Percentiles rank a stretch among this genome's conserved stretches.
Conservation (phyloP, 257 asterid genomes). For the Nicotiana obtusifolia region DNA sequence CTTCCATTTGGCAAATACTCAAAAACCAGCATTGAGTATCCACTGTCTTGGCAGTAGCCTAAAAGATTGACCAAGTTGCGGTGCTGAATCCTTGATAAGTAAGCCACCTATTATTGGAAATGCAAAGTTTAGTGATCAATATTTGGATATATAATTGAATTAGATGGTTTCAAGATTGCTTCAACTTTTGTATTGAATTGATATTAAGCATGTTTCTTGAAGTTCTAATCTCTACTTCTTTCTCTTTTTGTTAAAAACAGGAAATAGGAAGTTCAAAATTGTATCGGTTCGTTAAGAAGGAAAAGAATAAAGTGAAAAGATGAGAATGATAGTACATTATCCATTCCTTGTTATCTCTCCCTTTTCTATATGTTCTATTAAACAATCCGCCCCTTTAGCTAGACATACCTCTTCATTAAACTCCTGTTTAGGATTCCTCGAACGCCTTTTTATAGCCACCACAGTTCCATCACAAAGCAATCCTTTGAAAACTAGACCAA, state of each 20-base stretch:
- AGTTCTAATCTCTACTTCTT: background rate
- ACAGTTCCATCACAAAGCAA: slow-evolving; percentile 64
- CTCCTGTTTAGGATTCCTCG: slow-evolving; percentile 31
- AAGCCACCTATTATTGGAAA: slow-evolving; percentile 40
- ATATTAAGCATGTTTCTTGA: background rate
- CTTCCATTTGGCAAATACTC: slow-evolving; percentile 70
- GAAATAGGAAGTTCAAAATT: background rate
- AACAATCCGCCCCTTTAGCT: background rate
- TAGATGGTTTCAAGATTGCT: background rate
- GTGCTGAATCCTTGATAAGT: slow-evolving; percentile 43
- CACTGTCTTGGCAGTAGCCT: slow-evolving; percentile 69
- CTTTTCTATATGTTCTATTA: background rate
- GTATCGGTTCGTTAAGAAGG: too few relatives aligned
- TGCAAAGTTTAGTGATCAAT: background rate
- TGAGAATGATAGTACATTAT: background rate
- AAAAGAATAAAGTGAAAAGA: too few relatives aligned
- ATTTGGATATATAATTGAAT: background rate
- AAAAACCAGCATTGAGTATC: slow-evolving; percentile 55
- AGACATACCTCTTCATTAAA: slow-evolving; percentile 45
- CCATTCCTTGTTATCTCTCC: background rate
- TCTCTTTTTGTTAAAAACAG: background rate
- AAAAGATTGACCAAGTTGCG: slow-evolving; percentile 56
- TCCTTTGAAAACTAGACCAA: slow-evolving; percentile 67
- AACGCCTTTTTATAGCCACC: slow-evolving; percentile 61
- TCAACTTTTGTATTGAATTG: background rate